These are phyloP conservation scores for Bocquillonia castaneifolia DNA, from an alignment of 441 rosid genomes.

Conservation along the genomic window DNA sequence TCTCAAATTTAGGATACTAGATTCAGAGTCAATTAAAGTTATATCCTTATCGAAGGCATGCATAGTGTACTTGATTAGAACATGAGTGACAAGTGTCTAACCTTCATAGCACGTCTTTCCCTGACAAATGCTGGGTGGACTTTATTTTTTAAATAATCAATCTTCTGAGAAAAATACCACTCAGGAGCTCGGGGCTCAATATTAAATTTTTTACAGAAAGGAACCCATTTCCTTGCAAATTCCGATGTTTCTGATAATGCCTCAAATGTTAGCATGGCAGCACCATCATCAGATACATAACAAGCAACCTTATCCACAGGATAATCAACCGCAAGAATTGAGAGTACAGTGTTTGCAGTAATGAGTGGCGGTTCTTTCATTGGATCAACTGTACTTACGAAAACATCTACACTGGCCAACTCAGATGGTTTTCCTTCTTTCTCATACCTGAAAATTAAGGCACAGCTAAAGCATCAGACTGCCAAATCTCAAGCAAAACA, in stretches of 20 bases:
- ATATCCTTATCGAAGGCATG: background rate
- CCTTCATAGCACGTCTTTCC: conserved; percentile 96
- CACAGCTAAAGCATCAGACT: background rate
- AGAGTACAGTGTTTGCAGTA: conserved; percentile 95
- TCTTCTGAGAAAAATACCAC: conserved; percentile 82
- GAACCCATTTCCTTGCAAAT: conserved; percentile 96
- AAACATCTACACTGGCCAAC: conserved; percentile 64
- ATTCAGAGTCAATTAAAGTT: background rate
- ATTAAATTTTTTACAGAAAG: conserved; percentile 78
- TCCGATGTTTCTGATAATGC: conserved; percentile 96
- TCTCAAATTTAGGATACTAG: background rate
- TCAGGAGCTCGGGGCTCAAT: conserved; percentile 99
- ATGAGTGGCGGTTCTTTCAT: conserved; percentile 94
- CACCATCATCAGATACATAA: conserved; percentile 98
- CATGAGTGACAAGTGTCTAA: conserved; percentile 20
- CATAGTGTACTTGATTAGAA: background rate
- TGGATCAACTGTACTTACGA: conserved; percentile 98
- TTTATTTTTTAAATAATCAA: conserved; percentile 83
- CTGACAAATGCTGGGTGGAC: conserved; percentile 73
- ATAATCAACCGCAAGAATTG: conserved; percentile 97
- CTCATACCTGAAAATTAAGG: conserved; percentile 61
- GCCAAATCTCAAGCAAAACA: background rate
- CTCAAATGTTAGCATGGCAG: conserved; percentile 99
- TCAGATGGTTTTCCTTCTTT: conserved; percentile 85
- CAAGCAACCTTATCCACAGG: conserved; percentile 93